A percentile compares a stretch with the other conserved stretches of the same genome.
Conservation (phyloP, 75 land plant species). For the Pinus taeda region DNA sequence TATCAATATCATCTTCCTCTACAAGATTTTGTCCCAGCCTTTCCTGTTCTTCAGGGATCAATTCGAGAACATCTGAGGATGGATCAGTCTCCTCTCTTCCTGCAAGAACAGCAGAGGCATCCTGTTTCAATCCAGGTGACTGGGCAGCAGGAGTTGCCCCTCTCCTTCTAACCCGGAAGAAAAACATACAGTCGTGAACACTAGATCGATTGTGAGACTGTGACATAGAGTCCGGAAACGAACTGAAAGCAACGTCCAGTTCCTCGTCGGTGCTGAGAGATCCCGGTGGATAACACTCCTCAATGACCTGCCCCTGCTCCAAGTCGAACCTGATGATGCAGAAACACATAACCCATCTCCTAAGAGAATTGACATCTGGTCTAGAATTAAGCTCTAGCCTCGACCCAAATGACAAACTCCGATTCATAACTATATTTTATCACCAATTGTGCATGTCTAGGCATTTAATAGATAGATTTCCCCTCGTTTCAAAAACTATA, state of each 20-base stretch:
- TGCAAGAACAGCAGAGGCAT: not conserved
- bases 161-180: constrained; percentile 75
- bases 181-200: constrained; percentile 93
- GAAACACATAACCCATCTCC: constrained; percentile 81
- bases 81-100: constrained; percentile 6
- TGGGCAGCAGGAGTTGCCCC: constrained; percentile 17
- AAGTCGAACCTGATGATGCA: constrained; percentile 95
- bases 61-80: not conserved
- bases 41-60: not conserved
- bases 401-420: constrained; percentile 22
- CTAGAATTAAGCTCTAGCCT: constrained; percentile 31
- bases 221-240: constrained; percentile 98
- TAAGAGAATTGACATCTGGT: constrained; percentile 47
- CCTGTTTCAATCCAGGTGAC: constrained; percentile 11
- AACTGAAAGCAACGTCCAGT: constrained; percentile 85
- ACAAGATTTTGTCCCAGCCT: not conserved
- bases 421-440: constrained; percentile 29
- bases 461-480: not conserved
- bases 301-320: constrained; percentile 97
- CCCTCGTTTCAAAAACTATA: not conserved
- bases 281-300: constrained; percentile 79
- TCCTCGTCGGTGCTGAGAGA: constrained; percentile 71
- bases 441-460: not conserved
- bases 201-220: constrained; percentile 72
- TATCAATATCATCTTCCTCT: not conserved